Conservation (phyloP, 192 early-diverging fungal species). For the Coemansia sp. region DNA sequence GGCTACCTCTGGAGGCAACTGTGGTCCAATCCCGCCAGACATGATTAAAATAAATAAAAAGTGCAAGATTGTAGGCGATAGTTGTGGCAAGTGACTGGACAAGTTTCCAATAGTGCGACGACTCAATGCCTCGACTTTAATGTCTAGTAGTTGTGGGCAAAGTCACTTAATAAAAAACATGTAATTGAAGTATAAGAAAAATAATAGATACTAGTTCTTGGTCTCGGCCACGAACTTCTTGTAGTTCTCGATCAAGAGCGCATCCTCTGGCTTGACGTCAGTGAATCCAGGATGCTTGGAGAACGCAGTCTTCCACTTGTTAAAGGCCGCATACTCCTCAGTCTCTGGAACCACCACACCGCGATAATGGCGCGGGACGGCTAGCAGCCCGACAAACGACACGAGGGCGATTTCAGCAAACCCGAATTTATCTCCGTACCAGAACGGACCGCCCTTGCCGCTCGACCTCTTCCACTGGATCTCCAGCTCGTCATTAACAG, state of each 20-base stretch:
- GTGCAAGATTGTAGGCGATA: too few relatives aligned
- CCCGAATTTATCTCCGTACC: slow-evolving; percentile 20
- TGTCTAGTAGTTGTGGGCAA: neutral
- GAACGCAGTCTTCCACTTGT: slow-evolving; percentile 35
- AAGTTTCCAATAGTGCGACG: neutral
- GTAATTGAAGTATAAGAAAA: neutral
- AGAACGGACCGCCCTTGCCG: slow-evolving; percentile 32
- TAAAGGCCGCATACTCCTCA: slow-evolving; percentile 34
- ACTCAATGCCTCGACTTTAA: neutral
- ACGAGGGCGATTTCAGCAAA: slow-evolving; percentile 30
- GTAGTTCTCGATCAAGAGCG: slow-evolving; percentile 16
- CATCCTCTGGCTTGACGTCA: slow-evolving; percentile 20
- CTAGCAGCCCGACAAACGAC: slow-evolving; percentile 29
- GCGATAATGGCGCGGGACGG: slow-evolving; percentile 22
- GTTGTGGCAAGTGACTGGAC: neutral
- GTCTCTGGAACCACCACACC: slow-evolving; percentile 35
- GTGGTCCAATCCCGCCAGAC: slow-evolving; percentile 14
- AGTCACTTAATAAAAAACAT: neutral
- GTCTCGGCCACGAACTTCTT: slow-evolving; percentile 27
- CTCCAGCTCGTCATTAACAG: slow-evolving; percentile 28
- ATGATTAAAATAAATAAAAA: neutral
- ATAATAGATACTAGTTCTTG: neutral
- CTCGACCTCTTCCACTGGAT: slow-evolving; percentile 25
- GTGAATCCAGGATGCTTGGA: slow-evolving; percentile 25
- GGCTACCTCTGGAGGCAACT: slow-evolving; percentile 50